Evolutionary conservation across 768 basidiomycete genomes (phyloP).

Genomic region (Hericium coralloides): DNA sequence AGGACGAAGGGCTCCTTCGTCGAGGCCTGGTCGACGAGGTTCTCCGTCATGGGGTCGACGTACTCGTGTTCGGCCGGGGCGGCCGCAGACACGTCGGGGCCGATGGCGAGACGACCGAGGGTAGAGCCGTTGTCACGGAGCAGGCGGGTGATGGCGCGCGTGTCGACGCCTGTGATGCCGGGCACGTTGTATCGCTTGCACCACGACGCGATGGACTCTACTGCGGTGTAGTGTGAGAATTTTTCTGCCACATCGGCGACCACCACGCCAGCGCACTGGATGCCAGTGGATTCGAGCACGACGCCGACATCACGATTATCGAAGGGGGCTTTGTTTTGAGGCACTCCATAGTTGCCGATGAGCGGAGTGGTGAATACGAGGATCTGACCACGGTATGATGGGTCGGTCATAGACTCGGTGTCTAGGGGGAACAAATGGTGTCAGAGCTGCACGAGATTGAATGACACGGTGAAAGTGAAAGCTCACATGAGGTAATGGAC

Average conservation of each 20-base stretch:
- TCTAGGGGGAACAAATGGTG: constrained; percentile 39
- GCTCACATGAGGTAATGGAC: constrained; percentile 93
- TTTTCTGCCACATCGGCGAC: constrained; percentile 93
- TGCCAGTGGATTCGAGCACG: constrained; percentile 77
- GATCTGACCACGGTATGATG: constrained; percentile 96
- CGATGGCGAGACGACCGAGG: constrained; percentile 83
- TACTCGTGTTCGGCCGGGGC: constrained; percentile 63
- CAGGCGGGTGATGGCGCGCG: constrained; percentile 88
- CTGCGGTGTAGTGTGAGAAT: constrained; percentile 90
- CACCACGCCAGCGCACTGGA: constrained; percentile 89
- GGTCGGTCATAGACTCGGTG: constrained; percentile 99
- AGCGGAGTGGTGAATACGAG: constrained; percentile 97
- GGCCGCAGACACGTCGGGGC: constrained; percentile 53
- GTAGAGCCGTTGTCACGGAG: constrained; percentile 97
- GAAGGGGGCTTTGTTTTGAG: constrained; percentile 62
- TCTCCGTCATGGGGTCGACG: constrained; percentile 89
- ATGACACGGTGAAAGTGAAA: neutral
- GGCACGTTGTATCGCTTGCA: constrained; percentile 85
- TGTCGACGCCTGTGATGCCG: constrained; percentile 94
- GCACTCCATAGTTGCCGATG: constrained; percentile 98
- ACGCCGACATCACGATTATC: constrained; percentile 78
- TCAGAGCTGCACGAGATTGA: constrained; percentile 3
- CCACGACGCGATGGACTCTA: constrained; percentile 91
- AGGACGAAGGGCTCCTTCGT: constrained; percentile 78
- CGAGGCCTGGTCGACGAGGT: constrained; percentile 90